Evolutionary conservation across 73 alveolate species (phyloP), one percentile per base, ranked within the genome.

Genomic region (Paramecium sonneborni): DNA sequence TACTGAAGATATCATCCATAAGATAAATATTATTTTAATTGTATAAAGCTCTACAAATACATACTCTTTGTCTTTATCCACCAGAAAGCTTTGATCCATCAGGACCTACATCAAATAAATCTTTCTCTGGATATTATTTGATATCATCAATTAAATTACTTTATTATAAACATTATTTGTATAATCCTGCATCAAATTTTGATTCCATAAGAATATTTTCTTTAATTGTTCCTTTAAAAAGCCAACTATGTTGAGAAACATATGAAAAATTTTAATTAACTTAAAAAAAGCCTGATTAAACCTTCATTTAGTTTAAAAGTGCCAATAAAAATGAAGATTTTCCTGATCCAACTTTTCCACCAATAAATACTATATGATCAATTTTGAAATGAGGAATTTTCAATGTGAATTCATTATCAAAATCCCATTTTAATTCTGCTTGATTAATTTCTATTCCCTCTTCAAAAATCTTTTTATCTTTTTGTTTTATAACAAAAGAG

Each of bases 191-290:
- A 68, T 96, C 96, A 76, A 85, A 94, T 12, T 93, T 93, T 48
- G 70, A 85, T 43, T 96, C 96, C 90, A 97, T 94, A 32, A 96
- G 37, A 34, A 97, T 95, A 93, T 97, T 97, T 34, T 97, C 98
- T 74, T 95, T 90, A 76, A 97, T 86, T 39, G 98, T 94, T 76
- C 93, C 96, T 93, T 95, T 92, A 70, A 93, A 94, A 24, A 97
- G 95, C 98, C 98, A 97, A 20, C 98, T 96, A 5, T 93, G 24
- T 88, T 97, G 95, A 62, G 96, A 93, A 34, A 95, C 97, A 93
- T 95, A 96, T 12, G 98, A 84, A 30, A 84, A 55, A 12, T n/a
- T 52, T 24, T 28, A 48, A 18, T 35, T 35, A 15, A 84, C 34
- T 21, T 55, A 34, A 28, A 43, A 28, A 18, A 9, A 34, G 15